Conservation (phyloP, 2,329 filamentous ascomycete species). For the Thermoascus crustaceus region DNA sequence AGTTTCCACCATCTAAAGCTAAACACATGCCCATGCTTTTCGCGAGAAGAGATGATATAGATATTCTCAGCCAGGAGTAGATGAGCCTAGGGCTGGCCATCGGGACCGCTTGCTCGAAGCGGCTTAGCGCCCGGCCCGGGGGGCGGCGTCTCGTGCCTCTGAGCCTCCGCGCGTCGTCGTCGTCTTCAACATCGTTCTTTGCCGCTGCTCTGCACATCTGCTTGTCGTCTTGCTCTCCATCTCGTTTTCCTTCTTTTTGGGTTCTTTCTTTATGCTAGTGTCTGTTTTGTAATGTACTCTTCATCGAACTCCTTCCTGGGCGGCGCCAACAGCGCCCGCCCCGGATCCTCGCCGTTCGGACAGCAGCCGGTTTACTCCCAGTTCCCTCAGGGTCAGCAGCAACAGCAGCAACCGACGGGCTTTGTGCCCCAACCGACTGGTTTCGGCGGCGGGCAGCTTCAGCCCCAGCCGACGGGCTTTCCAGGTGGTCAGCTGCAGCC, state of each 20-base stretch:
- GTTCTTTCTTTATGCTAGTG: conserved; percentile 19
- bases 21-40: too few relatives aligned
- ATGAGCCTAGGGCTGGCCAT: too few relatives aligned
- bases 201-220: too few relatives aligned
- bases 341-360: conserved; percentile 52
- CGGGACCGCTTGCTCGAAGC: too few relatives aligned
- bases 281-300: conserved; percentile 64
- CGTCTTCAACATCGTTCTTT: too few relatives aligned
- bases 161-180: too few relatives aligned
- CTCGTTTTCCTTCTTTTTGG: conserved; percentile 15
- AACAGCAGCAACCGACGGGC: conserved; percentile 48
- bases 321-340: conserved; percentile 66
- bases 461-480: conserved; percentile 63
- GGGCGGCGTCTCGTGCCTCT: too few relatives aligned
- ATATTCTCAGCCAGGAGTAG: too few relatives aligned
- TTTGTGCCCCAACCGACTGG: conserved; percentile 49
- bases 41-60: too few relatives aligned
- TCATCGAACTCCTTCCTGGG: conserved; percentile 80
- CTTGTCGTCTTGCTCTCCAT: conserved; percentile 12
- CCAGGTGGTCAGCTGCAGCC: conserved; percentile 40
- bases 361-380: conserved; percentile 44
- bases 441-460: conserved; percentile 46
- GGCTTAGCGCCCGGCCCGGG: too few relatives aligned
- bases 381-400: conserved; percentile 37
- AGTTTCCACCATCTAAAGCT: too few relatives aligned